A percentile compares a stretch with the other conserved stretches of the same genome.
These are phyloP conservation scores for Saksenaea vasiformis DNA, from an alignment of 371 early-diverging fungal species.

Conservation along the genomic window DNA sequence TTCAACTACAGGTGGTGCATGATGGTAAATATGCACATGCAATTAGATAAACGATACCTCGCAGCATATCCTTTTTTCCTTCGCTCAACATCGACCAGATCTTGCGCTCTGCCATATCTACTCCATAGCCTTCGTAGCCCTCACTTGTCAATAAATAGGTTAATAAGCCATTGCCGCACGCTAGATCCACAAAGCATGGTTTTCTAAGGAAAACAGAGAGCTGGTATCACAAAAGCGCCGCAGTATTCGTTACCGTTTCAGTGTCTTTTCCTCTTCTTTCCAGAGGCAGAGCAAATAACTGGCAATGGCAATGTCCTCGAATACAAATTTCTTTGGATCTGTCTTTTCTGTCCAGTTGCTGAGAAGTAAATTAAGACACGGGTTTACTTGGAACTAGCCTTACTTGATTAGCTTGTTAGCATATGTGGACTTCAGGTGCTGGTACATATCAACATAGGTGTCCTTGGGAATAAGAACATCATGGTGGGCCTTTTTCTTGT, in stretches of 20 bases:
- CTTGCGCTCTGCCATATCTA: slow-evolving; percentile 78
- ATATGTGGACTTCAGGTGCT: slow-evolving; percentile 66
- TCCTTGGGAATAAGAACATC: slow-evolving; percentile 75
- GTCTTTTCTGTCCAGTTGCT: slow-evolving; percentile 80
- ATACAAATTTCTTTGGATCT: slow-evolving; percentile 83
- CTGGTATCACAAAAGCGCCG: background rate
- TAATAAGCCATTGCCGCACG: slow-evolving; percentile 91
- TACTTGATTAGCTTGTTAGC: slow-evolving; percentile 54
- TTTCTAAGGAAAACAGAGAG: slow-evolving; percentile 22
- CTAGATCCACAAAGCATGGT: slow-evolving; percentile 82
- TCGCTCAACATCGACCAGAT: slow-evolving; percentile 65
- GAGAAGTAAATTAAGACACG: slow-evolving; percentile 4
- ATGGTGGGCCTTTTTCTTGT: slow-evolving; percentile 71
- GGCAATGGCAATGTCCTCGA: slow-evolving; percentile 86
- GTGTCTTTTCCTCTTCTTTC: slow-evolving; percentile 49
- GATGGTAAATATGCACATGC: slow-evolving; percentile 14
- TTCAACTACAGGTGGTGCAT: slow-evolving; percentile 44
- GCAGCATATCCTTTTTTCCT: slow-evolving; percentile 27
- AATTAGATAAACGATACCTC: slow-evolving; percentile 27
- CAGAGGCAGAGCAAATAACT: slow-evolving; percentile 80
- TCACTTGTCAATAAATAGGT: slow-evolving; percentile 78
- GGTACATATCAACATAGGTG: slow-evolving; percentile 62
- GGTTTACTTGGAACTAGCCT: background rate
- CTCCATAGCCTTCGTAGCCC: slow-evolving; percentile 78
- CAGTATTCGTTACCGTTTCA: background rate